Conservation (phyloP, 148 eudicot species). For the Simmondsia chinensis region DNA sequence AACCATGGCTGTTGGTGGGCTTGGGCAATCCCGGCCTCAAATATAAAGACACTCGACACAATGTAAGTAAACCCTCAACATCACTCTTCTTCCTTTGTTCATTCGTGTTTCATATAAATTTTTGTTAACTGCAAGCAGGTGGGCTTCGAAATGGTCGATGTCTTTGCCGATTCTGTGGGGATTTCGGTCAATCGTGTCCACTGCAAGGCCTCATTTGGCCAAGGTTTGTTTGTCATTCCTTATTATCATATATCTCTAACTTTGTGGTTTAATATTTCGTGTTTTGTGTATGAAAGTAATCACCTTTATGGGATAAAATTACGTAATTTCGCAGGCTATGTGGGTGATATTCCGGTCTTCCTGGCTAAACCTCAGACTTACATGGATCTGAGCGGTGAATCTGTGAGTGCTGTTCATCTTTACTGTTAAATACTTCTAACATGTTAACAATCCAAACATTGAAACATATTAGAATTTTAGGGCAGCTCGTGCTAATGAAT, state of each 20-base stretch:
- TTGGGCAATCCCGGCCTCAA: constrained; percentile 86
- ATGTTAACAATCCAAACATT: neutral
- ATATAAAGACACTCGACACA: constrained; percentile 76
- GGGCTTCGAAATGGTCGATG: constrained; percentile 78
- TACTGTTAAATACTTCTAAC: neutral
- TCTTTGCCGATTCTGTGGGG: constrained; percentile 51
- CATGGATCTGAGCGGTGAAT: constrained; percentile 88
- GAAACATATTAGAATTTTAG: neutral
- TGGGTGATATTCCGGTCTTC: constrained; percentile 58
- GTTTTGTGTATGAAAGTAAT: neutral
- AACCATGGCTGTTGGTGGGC: constrained; percentile 87
- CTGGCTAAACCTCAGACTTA: constrained; percentile 87
- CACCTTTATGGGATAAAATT: neutral
- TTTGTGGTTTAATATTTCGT: neutral
- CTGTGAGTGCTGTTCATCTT: constrained; percentile 36
- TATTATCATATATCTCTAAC: neutral
- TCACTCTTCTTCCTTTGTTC: neutral
- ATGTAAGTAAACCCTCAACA: no score
- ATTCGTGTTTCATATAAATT: neutral
- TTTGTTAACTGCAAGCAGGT: constrained; percentile 20
- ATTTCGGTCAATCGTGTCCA: constrained; percentile 50
- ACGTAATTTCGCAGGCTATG: constrained; percentile 34
- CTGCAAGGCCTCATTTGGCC: constrained; percentile 82
- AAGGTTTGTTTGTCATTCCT: constrained; percentile 37
- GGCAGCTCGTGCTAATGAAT: constrained; percentile 4